Percentiles rank a stretch among this genome's conserved stretches.
Conservation (phyloP, 805 yeast species). For the Candida anglica region DNA sequence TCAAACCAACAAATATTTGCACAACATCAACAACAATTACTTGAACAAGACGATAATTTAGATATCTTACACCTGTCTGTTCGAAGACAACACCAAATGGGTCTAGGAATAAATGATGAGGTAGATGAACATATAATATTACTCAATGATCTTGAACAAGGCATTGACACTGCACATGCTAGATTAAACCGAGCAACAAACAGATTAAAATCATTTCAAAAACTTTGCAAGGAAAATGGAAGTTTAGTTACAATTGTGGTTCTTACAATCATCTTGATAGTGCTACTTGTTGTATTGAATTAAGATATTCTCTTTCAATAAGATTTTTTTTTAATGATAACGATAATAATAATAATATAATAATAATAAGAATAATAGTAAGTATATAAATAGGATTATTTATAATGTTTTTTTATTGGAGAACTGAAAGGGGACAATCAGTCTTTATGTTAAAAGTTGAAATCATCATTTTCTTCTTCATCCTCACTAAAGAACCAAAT, state of each 20-base stretch:
- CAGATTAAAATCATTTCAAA: slow-evolving; percentile 27
- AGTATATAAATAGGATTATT: too few relatives aligned
- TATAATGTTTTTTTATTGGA: not conserved
- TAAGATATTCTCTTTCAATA: too few relatives aligned
- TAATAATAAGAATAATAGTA: too few relatives aligned
- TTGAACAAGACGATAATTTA: slow-evolving; percentile 35
- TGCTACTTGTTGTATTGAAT: slow-evolving; percentile 39
- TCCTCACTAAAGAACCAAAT: slow-evolving; percentile 44
- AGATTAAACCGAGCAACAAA: slow-evolving; percentile 28
- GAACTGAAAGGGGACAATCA: not conserved
- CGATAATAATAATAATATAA: too few relatives aligned
- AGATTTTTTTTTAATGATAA: too few relatives aligned
- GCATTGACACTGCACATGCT: slow-evolving; percentile 31
- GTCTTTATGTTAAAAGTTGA: slow-evolving; percentile 26
- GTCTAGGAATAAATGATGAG: slow-evolving; percentile 33
- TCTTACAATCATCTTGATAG: slow-evolving; percentile 36
- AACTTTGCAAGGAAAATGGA: slow-evolving; percentile 37
- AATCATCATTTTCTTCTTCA: slow-evolving; percentile 43
- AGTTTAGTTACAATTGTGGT: slow-evolving; percentile 38
- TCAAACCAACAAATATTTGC: slow-evolving; percentile 39
- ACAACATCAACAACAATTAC: slow-evolving; percentile 36
- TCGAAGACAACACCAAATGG: slow-evolving; percentile 36
- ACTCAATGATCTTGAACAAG: slow-evolving; percentile 37
- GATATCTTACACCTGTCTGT: slow-evolving; percentile 31
- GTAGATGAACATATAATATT: slow-evolving; percentile 39